Evolutionary conservation across 176 grass and related monocot species (phyloP).

Genomic region (Carex littledalei): DNA sequence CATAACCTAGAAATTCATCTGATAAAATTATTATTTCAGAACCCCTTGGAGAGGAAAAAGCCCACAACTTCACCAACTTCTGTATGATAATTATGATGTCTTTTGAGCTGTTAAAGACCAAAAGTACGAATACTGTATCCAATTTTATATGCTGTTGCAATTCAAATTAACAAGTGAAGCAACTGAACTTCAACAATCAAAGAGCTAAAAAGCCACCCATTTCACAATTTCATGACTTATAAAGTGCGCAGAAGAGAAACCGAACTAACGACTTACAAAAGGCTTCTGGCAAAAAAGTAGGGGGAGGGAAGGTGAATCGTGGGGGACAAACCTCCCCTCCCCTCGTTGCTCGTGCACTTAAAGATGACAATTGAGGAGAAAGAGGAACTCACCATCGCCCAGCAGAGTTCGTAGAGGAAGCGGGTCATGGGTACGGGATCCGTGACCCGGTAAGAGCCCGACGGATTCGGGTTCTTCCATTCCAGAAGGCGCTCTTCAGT

Average conservation of each 20-base stretch:
- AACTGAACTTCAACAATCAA: not conserved
- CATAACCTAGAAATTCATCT: not conserved
- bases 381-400: conserved; percentile 60
- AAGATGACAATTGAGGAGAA: not conserved
- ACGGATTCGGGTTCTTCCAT: conserved; percentile 70
- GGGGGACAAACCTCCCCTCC: not conserved
- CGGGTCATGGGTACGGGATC: conserved; percentile 88
- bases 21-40: not conserved
- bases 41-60: not conserved
- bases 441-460: conserved; percentile 39
- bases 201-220: not conserved
- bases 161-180: not conserved
- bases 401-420: conserved; percentile 99
- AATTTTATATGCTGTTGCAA: not conserved
- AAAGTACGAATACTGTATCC: not conserved
- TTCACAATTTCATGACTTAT: not conserved
- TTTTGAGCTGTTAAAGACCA: not conserved
- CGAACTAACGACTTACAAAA: not conserved
- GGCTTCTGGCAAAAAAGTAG: not conserved
- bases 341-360: not conserved
- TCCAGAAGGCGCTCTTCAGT: conserved; percentile 78
- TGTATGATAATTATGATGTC: not conserved
- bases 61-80: too few relatives aligned
- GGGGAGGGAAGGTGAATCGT: not conserved
- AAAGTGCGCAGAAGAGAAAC: not conserved